These are phyloP conservation scores for Pseudonitzschia delicatissima DNA, from an alignment of 108 stramenopile species.

Conservation along the genomic window DNA sequence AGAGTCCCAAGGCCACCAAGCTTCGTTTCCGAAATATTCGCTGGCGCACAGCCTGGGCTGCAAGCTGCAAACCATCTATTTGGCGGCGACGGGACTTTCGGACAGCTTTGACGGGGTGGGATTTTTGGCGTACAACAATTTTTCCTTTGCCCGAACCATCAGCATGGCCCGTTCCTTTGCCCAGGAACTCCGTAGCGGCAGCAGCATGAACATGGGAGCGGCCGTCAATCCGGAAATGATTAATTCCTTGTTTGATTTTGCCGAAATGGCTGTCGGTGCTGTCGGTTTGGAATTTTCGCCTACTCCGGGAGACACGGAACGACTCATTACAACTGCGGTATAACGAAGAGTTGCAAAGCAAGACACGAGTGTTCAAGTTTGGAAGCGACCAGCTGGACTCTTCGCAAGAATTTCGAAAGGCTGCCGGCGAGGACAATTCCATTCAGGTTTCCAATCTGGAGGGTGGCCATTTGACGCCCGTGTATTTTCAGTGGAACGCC, in stretches of 20 bases:
- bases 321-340: slow-evolving; percentile 62
- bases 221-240: slow-evolving; percentile 25
- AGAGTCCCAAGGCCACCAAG: slow-evolving; percentile 35
- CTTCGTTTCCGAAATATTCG: slow-evolving; percentile 48
- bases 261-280: slow-evolving; percentile 59
- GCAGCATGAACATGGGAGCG: slow-evolving; percentile 16
- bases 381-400: slow-evolving; percentile 75
- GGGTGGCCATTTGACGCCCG: slow-evolving; percentile 76
- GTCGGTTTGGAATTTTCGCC: slow-evolving; percentile 81
- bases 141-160: slow-evolving; percentile 69
- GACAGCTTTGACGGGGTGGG: slow-evolving; percentile 68
- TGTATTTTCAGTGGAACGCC: slow-evolving; percentile 60
- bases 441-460: slow-evolving; percentile 40
- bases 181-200: slow-evolving; percentile 37
- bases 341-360: slow-evolving; percentile 43
- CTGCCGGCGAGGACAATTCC: slow-evolving; percentile 11
- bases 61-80: slow-evolving; percentile 67
- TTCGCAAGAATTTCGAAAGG: slow-evolving; percentile 43
- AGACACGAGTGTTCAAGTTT: slow-evolving; percentile 71
- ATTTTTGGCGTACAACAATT: slow-evolving; percentile 75
- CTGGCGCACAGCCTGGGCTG: slow-evolving; percentile 71
- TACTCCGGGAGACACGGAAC: slow-evolving; percentile 50
- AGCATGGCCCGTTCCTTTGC: slow-evolving; percentile 66
- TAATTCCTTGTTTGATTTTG: slow-evolving; percentile 62
- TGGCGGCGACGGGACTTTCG: slow-evolving; percentile 58